Evolutionary conservation across 192 early-diverging fungal genomes (phyloP).

Genomic region (Tieghemiomyces parasiticus): DNA sequence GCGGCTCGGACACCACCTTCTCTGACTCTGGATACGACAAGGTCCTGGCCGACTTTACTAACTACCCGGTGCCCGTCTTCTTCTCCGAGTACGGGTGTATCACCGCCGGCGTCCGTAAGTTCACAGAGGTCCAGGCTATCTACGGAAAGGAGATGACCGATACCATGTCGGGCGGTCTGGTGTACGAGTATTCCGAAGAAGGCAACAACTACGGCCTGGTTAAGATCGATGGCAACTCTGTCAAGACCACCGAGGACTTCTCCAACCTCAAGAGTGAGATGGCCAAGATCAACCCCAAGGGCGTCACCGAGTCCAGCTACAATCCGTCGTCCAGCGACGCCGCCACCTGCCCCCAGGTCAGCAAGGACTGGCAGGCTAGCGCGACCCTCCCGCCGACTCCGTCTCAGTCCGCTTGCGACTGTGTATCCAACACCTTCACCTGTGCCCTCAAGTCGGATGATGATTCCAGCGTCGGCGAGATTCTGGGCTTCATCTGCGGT

Average conservation of each 20-base stretch:
- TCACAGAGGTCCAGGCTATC: constrained; percentile 48
- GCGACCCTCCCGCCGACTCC: constrained; percentile 44
- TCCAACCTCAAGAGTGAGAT: constrained; percentile 40
- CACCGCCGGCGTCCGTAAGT: constrained; percentile 40
- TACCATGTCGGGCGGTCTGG: constrained; percentile 52
- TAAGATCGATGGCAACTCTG: constrained; percentile 27
- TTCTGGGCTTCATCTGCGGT: constrained; percentile 25
- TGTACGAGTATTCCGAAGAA: constrained; percentile 65
- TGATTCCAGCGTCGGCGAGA: constrained; percentile 15
- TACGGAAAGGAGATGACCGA: constrained; percentile 52
- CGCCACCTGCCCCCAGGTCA: constrained; percentile 26
- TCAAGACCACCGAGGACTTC: constrained; percentile 36
- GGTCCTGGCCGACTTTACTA: constrained; percentile 39
- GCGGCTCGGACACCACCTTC: constrained; percentile 40
- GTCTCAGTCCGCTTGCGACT: constrained; percentile 39
- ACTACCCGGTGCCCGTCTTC: constrained; percentile 47
- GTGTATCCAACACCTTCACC: constrained; percentile 40
- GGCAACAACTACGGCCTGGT: constrained; percentile 61
- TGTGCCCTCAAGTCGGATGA: constrained; percentile 20
- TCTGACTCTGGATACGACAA: constrained; percentile 48
- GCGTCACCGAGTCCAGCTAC: constrained; percentile 39
- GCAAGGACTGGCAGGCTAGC: constrained; percentile 36
- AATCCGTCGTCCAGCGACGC: constrained; percentile 21
- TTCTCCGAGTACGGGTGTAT: constrained; percentile 73
- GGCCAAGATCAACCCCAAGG: constrained; percentile 30